Conservation (phyloP, 2,329 filamentous ascomycete genomes). For the Colletotrichum viniferum region DNA sequence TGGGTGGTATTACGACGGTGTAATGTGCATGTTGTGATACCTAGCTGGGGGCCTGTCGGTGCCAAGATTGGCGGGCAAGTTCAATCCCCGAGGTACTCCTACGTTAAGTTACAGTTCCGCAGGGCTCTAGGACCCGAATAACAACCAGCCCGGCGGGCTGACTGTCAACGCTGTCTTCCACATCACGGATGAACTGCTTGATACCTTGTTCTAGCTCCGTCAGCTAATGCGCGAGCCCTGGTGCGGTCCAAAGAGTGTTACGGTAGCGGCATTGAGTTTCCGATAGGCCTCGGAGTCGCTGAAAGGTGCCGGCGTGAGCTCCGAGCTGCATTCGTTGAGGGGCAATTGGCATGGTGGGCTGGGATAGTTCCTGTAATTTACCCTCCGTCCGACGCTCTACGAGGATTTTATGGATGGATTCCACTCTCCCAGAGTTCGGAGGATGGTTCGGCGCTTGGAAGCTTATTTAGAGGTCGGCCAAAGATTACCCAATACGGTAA, state of each 20-base stretch:
- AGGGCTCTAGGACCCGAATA: neutral
- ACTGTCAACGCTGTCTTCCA: neutral
- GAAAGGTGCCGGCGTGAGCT: neutral
- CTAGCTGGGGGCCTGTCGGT: neutral
- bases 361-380: neutral
- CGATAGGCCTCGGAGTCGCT: neutral
- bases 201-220: neutral
- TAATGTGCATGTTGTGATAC: neutral
- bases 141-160: neutral
- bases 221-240: neutral
- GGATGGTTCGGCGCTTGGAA: neutral
- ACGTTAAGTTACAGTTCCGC: neutral
- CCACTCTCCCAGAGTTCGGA: neutral
- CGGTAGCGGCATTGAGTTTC: neutral
- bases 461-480: neutral
- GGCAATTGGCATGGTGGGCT: neutral
- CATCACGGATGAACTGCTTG: neutral
- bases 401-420: neutral
- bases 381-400: neutral
- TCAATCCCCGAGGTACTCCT: neutral
- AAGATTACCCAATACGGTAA: neutral
- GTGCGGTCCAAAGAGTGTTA: accelerated
- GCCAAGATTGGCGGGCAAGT: neutral
- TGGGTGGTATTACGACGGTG: neutral
- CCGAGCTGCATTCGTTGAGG: neutral